Evolutionary conservation across 192 early-diverging fungal genomes (phyloP).

Genomic region (Piromyces sp.): DNA sequence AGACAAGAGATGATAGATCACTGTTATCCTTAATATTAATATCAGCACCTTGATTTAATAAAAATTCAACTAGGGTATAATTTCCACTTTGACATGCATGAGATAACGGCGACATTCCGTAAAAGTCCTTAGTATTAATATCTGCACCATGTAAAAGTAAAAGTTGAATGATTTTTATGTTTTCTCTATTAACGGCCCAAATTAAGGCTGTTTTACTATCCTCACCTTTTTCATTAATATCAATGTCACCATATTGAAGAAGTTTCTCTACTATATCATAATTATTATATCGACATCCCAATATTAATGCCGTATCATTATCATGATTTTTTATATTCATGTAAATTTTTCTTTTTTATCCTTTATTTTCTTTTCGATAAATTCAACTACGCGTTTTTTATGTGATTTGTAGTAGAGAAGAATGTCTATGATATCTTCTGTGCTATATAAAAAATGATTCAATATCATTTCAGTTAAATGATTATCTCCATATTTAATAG

Average conservation of each 20-base stretch:
- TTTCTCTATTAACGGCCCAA: neutral
- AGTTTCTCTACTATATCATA: neutral
- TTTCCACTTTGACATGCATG: neutral
- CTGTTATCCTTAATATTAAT: neutral
- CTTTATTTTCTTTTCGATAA: neutral
- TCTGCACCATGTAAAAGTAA: neutral
- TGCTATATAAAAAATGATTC: neutral
- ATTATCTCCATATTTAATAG: neutral
- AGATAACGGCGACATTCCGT: neutral
- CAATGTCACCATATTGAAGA: neutral
- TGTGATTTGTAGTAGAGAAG: neutral
- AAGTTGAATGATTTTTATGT: neutral
- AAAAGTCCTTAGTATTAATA: neutral
- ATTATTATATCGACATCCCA: neutral
- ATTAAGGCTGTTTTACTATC: neutral
- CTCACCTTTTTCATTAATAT: neutral
- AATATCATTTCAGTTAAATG: neutral
- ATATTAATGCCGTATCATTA: neutral
- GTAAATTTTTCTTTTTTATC: neutral
- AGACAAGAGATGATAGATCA: neutral
- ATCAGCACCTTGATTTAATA: neutral
- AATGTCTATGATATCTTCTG: neutral
- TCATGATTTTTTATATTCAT: neutral
- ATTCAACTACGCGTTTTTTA: neutral
- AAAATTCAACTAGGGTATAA: neutral